These are phyloP conservation scores for Boletus holoroseus DNA, from an alignment of 1,284 basidiomycete genomes.

Conservation along the genomic window DNA sequence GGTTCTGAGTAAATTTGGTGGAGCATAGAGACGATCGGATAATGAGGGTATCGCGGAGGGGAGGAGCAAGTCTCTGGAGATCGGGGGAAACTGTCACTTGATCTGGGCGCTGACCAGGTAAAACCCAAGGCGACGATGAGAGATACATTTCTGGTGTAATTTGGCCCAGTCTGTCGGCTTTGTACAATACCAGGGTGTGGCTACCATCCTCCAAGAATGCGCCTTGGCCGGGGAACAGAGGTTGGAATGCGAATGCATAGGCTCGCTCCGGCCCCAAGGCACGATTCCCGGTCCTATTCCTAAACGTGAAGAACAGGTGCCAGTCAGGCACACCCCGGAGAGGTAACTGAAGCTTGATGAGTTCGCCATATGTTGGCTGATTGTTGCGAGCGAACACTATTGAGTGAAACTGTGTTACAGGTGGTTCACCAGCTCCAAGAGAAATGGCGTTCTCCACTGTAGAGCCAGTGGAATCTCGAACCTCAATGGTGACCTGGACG, in stretches of 20 bases:
- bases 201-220: slow-evolving; percentile 90
- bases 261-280: slow-evolving; percentile 58
- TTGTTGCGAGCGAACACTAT: slow-evolving; percentile 85
- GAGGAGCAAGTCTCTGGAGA: slow-evolving; percentile 59
- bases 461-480: slow-evolving; percentile 74
- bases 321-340: slow-evolving; percentile 66
- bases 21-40: slow-evolving; percentile 91
- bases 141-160: slow-evolving; percentile 66
- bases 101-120: slow-evolving; percentile 52
- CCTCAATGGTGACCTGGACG: slow-evolving; percentile 87
- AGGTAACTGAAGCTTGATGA: slow-evolving; percentile 84
- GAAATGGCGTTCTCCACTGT: slow-evolving; percentile 72
- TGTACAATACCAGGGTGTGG: slow-evolving; percentile 80
- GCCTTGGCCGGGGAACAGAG: slow-evolving; percentile 73
- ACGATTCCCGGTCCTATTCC: slow-evolving; percentile 65
- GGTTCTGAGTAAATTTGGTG: slow-evolving; percentile 89
- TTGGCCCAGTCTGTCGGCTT: slow-evolving; percentile 62
- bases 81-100: slow-evolving; percentile 57
- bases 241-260: slow-evolving; percentile 91
- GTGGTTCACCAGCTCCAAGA: slow-evolving; percentile 81
- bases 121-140: slow-evolving; percentile 55
- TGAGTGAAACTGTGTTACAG: slow-evolving; percentile 78
- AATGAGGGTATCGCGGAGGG: slow-evolving; percentile 73
- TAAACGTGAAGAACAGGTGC: slow-evolving; percentile 94
- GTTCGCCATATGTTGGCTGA: slow-evolving; percentile 87